These are phyloP conservation scores for Venturia effusa DNA, from an alignment of 2,329 filamentous ascomycete species.

Conservation along the genomic window DNA sequence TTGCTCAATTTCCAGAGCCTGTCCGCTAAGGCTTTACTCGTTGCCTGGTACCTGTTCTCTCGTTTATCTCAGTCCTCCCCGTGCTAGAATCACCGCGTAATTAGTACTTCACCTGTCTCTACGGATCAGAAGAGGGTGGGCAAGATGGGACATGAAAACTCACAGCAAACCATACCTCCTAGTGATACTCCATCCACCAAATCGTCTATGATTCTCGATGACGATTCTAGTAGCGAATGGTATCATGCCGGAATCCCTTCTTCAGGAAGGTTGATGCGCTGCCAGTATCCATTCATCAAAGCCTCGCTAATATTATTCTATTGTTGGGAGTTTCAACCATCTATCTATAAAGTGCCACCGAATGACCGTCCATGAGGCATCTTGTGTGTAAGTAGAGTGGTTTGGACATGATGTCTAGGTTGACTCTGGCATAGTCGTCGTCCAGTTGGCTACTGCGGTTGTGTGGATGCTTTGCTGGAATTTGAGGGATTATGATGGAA, in stretches of 20 bases:
- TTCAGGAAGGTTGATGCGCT: neutral
- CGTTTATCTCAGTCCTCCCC: neutral
- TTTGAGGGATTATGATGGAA: no score
- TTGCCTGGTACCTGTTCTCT: neutral
- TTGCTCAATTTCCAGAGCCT: conserved; percentile 13
- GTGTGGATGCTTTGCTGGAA: no score
- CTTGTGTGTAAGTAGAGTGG: neutral
- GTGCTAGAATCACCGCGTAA: neutral
- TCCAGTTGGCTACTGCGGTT: no score
- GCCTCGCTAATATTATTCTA: neutral
- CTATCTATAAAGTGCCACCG: neutral
- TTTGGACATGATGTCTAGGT: neutral
- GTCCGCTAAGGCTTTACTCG: conserved; percentile 1
- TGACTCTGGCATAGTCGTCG: no score
- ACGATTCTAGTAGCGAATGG: neutral
- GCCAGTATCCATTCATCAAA: neutral
- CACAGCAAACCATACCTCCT: conserved; percentile 15
- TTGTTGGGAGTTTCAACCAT: neutral
- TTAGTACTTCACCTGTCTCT: no score
- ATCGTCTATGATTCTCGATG: neutral
- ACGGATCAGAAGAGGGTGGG: no score
- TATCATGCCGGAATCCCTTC: neutral
- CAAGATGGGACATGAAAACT: conserved; percentile 12
- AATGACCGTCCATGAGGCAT: neutral
- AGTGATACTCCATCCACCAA: no score